Base-by-base conservation (phyloP, 2,329 filamentous ascomycete genomes). In the Aspergillus spinulosporus region DNA sequence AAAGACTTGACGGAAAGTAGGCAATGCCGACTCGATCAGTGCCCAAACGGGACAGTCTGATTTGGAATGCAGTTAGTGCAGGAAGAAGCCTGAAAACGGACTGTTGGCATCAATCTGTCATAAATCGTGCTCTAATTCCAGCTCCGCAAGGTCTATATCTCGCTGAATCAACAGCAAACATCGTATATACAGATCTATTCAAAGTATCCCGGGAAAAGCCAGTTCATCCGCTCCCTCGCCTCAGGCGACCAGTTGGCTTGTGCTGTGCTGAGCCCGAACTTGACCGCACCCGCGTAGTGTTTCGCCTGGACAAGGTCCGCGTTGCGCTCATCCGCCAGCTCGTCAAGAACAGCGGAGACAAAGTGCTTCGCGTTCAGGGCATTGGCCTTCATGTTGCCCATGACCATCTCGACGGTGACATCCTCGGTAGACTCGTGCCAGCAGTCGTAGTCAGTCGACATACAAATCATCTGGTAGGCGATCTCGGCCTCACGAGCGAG, bases 401-500 rank as follows among this genome's bases (percentile, higher is more conserved):
- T 90, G 54, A 99, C 94, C 89, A 97, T 96, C 74, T 92, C 90
- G 21, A 99, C 94, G 60, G 92, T 92, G 61, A 99, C 94, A 59
- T 84, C 80, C 62, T 89, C 90, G 56, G 86, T 88, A 47, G 83
- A 84, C 15, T 84, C 86, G 49, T 92, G 89, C 94, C 94, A 99
- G 85, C 93, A 97, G 80, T 99, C 94, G 75, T 99, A 99, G 80
- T 99, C 94, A 28, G 94, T 99, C 34, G 91, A 90, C 94, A 99
- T 99, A 81, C 93, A 96, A 69, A 99, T 96, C 84, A 97, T 95
- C 79, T 96, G 92, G 76, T 97, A 97, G 36, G 88, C 89, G 66
- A 99, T 89, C 80, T 99, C 94, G 26, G 94, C 94, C 79, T 99
- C 94, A 52, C 90, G 87, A 7, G 94, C 94, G 15, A 99, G 86